Conservation (phyloP, 352 stramenopile species). For the Aphanomyces invadans region DNA sequence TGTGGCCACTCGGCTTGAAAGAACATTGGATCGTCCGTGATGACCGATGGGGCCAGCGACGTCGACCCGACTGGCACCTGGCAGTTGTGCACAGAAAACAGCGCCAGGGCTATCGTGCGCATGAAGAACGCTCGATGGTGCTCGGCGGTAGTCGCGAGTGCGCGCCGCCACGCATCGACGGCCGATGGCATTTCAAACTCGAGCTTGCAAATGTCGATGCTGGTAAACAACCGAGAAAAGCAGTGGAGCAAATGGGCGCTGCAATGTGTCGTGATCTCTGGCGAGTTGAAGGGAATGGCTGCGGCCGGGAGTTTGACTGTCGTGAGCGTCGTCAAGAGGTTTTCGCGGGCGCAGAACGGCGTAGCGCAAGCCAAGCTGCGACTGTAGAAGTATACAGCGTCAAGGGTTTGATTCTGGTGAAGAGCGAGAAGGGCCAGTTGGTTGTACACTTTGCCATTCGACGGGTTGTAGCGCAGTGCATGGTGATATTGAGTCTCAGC, state of each 20-base stretch:
- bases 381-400: constrained; percentile 40
- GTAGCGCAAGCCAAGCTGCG: constrained; percentile 37
- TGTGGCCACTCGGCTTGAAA: constrained; percentile 11
- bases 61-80: constrained; percentile 23
- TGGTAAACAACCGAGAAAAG: not conserved
- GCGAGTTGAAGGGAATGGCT: not conserved
- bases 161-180: not conserved
- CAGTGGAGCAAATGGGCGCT: constrained; percentile 8
- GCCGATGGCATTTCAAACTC: not conserved
- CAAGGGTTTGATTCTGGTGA: constrained; percentile 30
- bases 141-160: not conserved
- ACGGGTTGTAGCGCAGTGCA: constrained; percentile 35
- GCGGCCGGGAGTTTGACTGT: not conserved
- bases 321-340: constrained; percentile 35
- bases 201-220: not conserved
- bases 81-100: constrained; percentile 32
- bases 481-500: constrained; percentile 34
- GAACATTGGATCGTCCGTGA: not conserved
- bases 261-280: not conserved
- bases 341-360: constrained; percentile 35
- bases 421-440: constrained; percentile 44
- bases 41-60: not conserved
- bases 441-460: constrained; percentile 53
- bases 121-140: constrained; percentile 23
- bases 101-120: constrained; percentile 30